Evolutionary conservation across 2,329 filamentous ascomycete species (phyloP), one percentile per base, ranked within the genome.

Genomic region (Pyrenochaeta sp.): DNA sequence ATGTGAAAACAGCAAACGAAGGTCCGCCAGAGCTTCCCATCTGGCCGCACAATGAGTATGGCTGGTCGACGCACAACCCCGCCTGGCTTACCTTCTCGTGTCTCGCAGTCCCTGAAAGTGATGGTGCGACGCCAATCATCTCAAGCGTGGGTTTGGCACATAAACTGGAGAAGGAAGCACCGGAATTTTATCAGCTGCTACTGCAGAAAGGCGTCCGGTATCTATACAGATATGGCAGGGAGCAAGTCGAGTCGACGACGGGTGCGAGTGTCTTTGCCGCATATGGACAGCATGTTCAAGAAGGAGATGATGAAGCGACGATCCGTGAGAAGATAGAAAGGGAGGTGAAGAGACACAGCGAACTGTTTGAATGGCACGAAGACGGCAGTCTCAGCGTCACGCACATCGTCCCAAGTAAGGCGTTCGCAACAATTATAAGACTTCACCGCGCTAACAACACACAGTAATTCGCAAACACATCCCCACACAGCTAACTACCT

Each of bases 11-110:
- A 0, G 76, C 76, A 0, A 78, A 78, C 36, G 75, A 79, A 52
- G 76, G 77, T 66, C 76, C 76, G 3, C 73, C 77, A 7, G 73
- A 77, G 19, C 60, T 79, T n/a, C 77, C 77, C 0, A 79, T 78
- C 25, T 79, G 74, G 76, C 76, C 76, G 4, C 77, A 63, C 34
- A 63, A 60, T 32, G 77, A 78, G 54, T 78, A 78, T 32, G 77
- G 77, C 1, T 78, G 74, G 75, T 77, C 74, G 2, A 78, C 69
- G 0, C 73, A 78, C 52, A 73, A 78, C 44, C 77, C 77, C 2
- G 67, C 73, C 2, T 79, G 74, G 77, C 24, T 79, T 4, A 75
- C 72, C 0, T 78, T 78, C 53, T 69, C 60, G 10, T 47, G 50
- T 28, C 50, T 59, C 7, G 30, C 48, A 2, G 52, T 58, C 8